phyloP scores from a whole-genome alignment of 148 eudicot genomes.

The Oxyria digyna region DNA sequence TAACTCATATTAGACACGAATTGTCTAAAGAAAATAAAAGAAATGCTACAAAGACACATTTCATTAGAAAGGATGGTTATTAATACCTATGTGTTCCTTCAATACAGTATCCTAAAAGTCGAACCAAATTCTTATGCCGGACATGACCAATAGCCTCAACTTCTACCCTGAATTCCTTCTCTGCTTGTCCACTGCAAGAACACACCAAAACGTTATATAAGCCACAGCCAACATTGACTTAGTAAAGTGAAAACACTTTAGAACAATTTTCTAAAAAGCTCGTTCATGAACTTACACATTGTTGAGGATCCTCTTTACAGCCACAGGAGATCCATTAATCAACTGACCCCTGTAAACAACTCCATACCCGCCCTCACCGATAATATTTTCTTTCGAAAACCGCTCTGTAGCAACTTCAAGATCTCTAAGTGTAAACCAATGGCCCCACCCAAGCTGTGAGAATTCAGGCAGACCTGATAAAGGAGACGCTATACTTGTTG shows the following conservation, averaged over 20 bases:
- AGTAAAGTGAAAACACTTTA: neutral
- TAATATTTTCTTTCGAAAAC: constrained; percentile 51
- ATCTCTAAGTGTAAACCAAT: constrained; percentile 91
- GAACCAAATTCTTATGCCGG: constrained; percentile 17
- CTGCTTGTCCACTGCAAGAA: constrained; percentile 18
- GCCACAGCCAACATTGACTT: neutral
- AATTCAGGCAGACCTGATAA: constrained; percentile 75
- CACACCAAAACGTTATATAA: neutral
- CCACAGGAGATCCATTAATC: constrained; percentile 75
- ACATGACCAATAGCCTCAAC: constrained; percentile 20
- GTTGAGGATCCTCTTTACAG: constrained; percentile 83
- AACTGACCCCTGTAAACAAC: constrained; percentile 65
- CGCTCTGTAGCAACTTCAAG: constrained; percentile 60
- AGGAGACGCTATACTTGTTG: constrained; percentile 44
- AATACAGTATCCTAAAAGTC: constrained; percentile 15
- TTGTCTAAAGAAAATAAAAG: neutral
- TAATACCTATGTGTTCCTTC: constrained; percentile 20
- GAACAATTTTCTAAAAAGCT: neutral
- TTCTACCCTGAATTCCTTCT: constrained; percentile 18
- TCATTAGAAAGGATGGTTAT: neutral
- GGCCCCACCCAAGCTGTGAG: constrained; percentile 95
- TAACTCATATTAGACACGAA: neutral
- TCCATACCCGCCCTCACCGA: constrained; percentile 95
- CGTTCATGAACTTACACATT: constrained; percentile 47
- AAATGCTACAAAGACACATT: neutral